These are phyloP conservation scores for Lentinula sp. DNA, from an alignment of 768 basidiomycete species.

Conservation along the genomic window DNA sequence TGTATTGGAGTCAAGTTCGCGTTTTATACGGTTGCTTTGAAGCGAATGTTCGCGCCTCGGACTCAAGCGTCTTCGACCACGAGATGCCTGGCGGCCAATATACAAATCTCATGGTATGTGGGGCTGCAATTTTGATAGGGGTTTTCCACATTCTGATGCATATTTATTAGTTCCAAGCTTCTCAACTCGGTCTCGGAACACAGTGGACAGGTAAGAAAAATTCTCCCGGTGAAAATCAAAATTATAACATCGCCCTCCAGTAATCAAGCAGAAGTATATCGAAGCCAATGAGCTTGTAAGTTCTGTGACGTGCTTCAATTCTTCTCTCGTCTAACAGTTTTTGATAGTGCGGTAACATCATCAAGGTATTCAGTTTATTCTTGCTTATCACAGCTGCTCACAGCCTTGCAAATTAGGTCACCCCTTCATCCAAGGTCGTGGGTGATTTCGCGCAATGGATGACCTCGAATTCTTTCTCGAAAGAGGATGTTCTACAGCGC, in stretches of 20 bases:
- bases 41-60: constrained; percentile 94
- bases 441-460: constrained; percentile 99
- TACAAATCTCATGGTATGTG: constrained; percentile 84
- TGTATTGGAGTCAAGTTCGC: constrained; percentile 98
- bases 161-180: constrained; percentile 83
- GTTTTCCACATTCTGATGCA: constrained; percentile 11
- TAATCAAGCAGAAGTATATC: constrained; percentile 98
- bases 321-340: constrained; percentile 10
- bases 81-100: constrained; percentile 99
- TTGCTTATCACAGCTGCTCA: background rate
- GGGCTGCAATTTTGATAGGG: constrained; percentile 1
- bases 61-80: constrained; percentile 97
- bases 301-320: constrained; percentile 11
- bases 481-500: constrained; percentile 78
- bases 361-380: constrained; percentile 52
- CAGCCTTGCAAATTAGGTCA: constrained; percentile 48
- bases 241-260: constrained; percentile 28
- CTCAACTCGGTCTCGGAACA: constrained; percentile 93
- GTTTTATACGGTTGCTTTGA: constrained; percentile 95
- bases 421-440: constrained; percentile 97
- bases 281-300: constrained; percentile 92
- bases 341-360: constrained; percentile 86
- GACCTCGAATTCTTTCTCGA: constrained; percentile 89
- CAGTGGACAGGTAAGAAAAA: constrained; percentile 75
- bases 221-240: constrained; percentile 7